These are phyloP conservation scores for Calonectria hongkongensis DNA, from an alignment of 2,329 filamentous ascomycete genomes.

Conservation along the genomic window DNA sequence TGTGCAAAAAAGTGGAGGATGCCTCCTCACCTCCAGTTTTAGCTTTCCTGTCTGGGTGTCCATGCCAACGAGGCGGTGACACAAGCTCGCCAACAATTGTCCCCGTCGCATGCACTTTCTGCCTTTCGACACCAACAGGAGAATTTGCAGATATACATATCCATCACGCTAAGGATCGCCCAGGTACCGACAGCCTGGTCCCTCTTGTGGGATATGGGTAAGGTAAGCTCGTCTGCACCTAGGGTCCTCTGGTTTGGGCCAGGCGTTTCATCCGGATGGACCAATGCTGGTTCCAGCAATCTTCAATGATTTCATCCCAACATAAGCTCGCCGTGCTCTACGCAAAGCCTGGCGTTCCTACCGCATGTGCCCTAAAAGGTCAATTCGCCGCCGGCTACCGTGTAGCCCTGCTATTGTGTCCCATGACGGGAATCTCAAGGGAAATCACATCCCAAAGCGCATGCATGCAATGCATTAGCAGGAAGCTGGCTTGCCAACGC, in stretches of 20 bases:
- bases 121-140: slow-evolving; percentile 27
- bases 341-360: neutral
- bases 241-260: slow-evolving; percentile 26
- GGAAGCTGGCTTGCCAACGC: neutral
- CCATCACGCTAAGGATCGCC: slow-evolving; percentile 24
- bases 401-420: neutral
- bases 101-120: slow-evolving; percentile 13
- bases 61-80: slow-evolving; percentile 34
- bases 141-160: slow-evolving; percentile 21
- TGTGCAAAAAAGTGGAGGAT: slow-evolving; percentile 36
- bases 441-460: neutral
- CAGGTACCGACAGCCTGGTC: slow-evolving; percentile 34
- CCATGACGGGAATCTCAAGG: neutral
- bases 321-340: neutral
- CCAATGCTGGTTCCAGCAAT: neutral
- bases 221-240: slow-evolving; percentile 32
- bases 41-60: slow-evolving; percentile 17
- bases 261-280: neutral
- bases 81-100: slow-evolving; percentile 27
- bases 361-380: neutral
- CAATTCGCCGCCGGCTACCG: neutral
- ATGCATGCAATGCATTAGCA: slow-evolving; percentile 19
- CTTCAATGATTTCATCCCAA: neutral
- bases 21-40: slow-evolving; percentile 18
- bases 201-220: slow-evolving; percentile 24